A percentile compares a stretch with the other conserved stretches of the same genome.
Conservation (phyloP, 257 asterid species). For the Coffea canephora region DNA sequence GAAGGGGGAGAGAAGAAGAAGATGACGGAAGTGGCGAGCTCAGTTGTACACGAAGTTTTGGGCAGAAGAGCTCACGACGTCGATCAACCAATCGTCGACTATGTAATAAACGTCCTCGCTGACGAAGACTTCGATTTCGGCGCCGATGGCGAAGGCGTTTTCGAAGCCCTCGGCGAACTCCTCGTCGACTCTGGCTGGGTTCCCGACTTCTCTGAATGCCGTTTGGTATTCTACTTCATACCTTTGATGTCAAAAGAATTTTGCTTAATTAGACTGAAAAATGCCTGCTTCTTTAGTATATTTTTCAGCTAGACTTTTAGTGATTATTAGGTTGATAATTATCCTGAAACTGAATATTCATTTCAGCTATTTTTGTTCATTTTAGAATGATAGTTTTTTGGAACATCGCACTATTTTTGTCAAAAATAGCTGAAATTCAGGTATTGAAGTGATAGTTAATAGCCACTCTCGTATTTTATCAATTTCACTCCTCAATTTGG, state of each 20-base stretch:
- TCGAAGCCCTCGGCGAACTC: slow-evolving; percentile 86
- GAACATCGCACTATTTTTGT: not conserved
- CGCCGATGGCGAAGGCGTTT: slow-evolving; percentile 86
- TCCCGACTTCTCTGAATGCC: slow-evolving; percentile 70
- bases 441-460: too few relatives aligned
- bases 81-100: slow-evolving; percentile 88
- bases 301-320: not conserved
- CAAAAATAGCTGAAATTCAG: not conserved
- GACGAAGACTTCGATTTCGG: slow-evolving; percentile 99
- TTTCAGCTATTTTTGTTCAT: not conserved
- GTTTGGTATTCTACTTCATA: slow-evolving; percentile 45
- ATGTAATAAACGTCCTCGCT: slow-evolving; percentile 86
- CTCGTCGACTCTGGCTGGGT: slow-evolving; percentile 85
- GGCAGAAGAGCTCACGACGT: slow-evolving; percentile 75
- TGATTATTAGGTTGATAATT: not conserved
- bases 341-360: not conserved
- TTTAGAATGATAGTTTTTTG: not conserved
- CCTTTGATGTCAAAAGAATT: not conserved
- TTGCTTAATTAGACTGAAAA: not conserved
- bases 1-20: not conserved
- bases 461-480: too few relatives aligned
- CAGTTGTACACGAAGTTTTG: slow-evolving; percentile 76
- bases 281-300: too few relatives aligned
- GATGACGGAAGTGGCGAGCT: slow-evolving; percentile 90
- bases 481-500: too few relatives aligned